Conservation (phyloP, 2,329 filamentous ascomycete species). For the Venturiaceae sp. region DNA sequence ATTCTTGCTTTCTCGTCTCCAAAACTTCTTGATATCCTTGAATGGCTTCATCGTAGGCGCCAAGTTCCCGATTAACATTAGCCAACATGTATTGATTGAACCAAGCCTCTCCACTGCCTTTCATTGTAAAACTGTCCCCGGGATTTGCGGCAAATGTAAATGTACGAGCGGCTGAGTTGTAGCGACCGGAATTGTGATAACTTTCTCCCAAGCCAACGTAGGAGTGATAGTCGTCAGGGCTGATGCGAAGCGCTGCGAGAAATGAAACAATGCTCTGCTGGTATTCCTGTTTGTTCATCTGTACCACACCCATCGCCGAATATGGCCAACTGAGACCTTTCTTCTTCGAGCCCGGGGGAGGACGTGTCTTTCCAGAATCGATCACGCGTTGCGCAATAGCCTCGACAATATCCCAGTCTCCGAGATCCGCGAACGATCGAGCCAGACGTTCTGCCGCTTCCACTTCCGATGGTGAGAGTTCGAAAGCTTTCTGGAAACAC, state of each 20-base stretch:
- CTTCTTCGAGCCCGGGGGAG: conserved; percentile 84
- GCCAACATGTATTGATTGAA: conserved; percentile 96
- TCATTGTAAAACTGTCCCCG: conserved; percentile 48
- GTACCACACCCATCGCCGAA: conserved; percentile 84
- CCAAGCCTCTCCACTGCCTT: conserved; percentile 61
- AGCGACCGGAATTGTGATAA: conserved; percentile 87
- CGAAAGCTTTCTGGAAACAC: conserved; percentile 94
- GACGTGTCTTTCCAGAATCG: conserved; percentile 86
- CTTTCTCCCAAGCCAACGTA: conserved; percentile 97
- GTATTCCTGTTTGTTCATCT: conserved; percentile 90
- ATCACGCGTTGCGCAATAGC: conserved; percentile 83
- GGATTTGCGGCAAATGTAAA: conserved; percentile 76
- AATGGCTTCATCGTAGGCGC: conserved; percentile 80
- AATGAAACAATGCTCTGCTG: conserved; percentile 84
- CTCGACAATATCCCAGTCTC: conserved; percentile 96
- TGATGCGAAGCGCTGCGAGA: conserved; percentile 75
- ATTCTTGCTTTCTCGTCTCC: conserved; percentile 57
- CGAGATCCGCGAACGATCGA: conserved; percentile 73
- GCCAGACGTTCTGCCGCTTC: conserved; percentile 81
- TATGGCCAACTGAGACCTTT: conserved; percentile 95
- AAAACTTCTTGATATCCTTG: conserved; percentile 67
- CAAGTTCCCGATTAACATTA: conserved; percentile 86
- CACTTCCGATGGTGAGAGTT: conserved; percentile 79
- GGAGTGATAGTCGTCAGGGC: conserved; percentile 82
- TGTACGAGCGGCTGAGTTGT: conserved; percentile 87